Evolutionary conservation across 192 early-diverging fungal species (phyloP).

Genomic region (Coemansia sp.): DNA sequence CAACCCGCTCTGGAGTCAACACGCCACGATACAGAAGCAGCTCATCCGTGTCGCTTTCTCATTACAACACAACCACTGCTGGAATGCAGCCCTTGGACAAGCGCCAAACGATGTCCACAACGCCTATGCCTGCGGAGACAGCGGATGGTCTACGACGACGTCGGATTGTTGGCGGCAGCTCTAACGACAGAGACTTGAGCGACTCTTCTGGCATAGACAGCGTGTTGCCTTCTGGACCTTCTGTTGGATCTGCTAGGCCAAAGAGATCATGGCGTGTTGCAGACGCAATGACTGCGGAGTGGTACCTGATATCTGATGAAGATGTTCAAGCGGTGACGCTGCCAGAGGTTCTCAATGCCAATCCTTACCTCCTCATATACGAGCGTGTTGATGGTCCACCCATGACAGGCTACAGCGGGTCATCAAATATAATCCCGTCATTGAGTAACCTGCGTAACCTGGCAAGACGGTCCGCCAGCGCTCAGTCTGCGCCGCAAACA

Average conservation of each 20-base stretch:
- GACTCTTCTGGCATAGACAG: conserved; percentile 22
- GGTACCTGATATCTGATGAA: conserved; percentile 73
- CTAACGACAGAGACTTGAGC: neutral
- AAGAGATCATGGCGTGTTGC: conserved; percentile 48
- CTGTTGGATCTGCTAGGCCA: conserved; percentile 25
- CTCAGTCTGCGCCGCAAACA: conserved; percentile 16
- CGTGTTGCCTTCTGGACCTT: conserved; percentile 8
- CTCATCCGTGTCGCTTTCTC: conserved; percentile 27
- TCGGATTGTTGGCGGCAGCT: conserved; percentile 38
- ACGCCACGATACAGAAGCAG: conserved; percentile 47
- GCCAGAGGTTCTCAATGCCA: conserved; percentile 64
- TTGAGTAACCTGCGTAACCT: conserved; percentile 45
- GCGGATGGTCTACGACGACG: conserved; percentile 35
- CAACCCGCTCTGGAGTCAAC: conserved; percentile 47
- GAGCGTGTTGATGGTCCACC: conserved; percentile 55
- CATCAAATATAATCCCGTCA: conserved; percentile 45
- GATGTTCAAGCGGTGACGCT: conserved; percentile 61
- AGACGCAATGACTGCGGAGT: conserved; percentile 54
- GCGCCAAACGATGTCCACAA: conserved; percentile 22
- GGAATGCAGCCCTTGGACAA: conserved; percentile 19
- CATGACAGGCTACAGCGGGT: conserved; percentile 24
- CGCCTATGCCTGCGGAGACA: conserved; percentile 12
- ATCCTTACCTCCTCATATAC: conserved; percentile 74
- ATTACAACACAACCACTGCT: neutral
- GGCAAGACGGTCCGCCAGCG: conserved; percentile 39